These are phyloP conservation scores for Daldinia grandis DNA, from an alignment of 495 filamentous ascomycete genomes.

Conservation along the genomic window DNA sequence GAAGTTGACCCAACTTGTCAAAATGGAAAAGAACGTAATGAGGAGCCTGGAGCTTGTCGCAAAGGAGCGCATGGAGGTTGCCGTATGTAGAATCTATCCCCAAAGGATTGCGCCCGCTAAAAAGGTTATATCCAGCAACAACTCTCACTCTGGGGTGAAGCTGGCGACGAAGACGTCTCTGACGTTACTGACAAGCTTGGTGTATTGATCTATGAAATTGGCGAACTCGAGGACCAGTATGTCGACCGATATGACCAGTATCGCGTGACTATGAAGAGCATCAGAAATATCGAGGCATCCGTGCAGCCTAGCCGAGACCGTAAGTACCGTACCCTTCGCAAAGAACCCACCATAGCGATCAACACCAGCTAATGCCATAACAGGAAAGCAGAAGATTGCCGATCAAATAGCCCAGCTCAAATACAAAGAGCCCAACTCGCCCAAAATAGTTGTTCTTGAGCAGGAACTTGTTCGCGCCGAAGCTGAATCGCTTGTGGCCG, in stretches of 20 bases:
- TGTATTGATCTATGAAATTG: conserved; percentile 97
- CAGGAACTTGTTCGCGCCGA: conserved; percentile 98
- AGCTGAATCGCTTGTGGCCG: conserved; percentile 96
- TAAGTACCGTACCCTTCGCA: conserved; percentile 56
- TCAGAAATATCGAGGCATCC: conserved; percentile 97
- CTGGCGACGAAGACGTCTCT: conserved; percentile 95
- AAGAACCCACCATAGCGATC: neutral
- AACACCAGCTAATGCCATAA: conserved; percentile 16
- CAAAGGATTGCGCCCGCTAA: conserved; percentile 39
- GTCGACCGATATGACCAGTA: conserved; percentile 99
- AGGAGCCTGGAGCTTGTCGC: conserved; percentile 95
- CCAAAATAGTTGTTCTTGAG: conserved; percentile 96
- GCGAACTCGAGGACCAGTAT: conserved; percentile 96
- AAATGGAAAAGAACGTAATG: conserved; percentile 99
- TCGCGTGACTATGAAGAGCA: conserved; percentile 98
- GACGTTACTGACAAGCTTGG: conserved; percentile 99
- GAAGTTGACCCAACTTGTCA: conserved; percentile 96
- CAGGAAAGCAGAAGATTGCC: conserved; percentile 98
- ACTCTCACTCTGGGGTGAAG: conserved; percentile 97
- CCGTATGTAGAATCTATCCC: conserved; percentile 66
- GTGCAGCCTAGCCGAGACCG: conserved; percentile 98
- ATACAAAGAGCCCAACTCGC: conserved; percentile 98
- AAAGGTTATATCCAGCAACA: conserved; percentile 75
- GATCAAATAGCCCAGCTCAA: conserved; percentile 99
- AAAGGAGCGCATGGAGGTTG: conserved; percentile 96